These are phyloP conservation scores for Forsythia viridissima DNA, from an alignment of 257 asterid genomes.

Conservation along the genomic window DNA sequence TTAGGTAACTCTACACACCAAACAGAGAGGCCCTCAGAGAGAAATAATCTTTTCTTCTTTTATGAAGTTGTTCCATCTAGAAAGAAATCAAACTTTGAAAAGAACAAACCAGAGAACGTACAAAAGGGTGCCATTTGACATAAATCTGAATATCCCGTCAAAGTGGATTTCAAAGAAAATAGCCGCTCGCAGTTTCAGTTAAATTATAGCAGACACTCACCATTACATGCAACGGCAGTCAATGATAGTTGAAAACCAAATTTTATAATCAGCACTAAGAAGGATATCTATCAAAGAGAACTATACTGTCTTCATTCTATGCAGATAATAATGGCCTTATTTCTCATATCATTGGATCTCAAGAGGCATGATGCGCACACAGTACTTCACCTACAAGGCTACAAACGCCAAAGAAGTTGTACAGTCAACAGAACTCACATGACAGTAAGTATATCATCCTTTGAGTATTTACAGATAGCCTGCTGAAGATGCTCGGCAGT, in stretches of 20 bases:
- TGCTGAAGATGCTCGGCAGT: conserved; percentile 38
- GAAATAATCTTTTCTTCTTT: not conserved
- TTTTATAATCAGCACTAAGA: not conserved
- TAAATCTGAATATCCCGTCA: not conserved
- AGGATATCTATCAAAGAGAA: not conserved
- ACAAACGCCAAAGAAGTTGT: conserved; percentile 12
- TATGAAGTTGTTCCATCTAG: not conserved
- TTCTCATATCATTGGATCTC: not conserved
- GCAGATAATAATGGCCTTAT: not conserved
- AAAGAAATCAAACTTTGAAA: not conserved
- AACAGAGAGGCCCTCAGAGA: not conserved
- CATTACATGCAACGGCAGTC: not conserved
- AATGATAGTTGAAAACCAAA: not conserved
- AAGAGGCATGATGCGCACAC: conserved; percentile 2
- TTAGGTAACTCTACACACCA: not conserved
- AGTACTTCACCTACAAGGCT: not conserved
- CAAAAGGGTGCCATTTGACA: not conserved
- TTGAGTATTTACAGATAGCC: conserved; percentile 64
- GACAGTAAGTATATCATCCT: conserved; percentile 69
- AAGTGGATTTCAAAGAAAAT: not conserved
- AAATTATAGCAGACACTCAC: not conserved
- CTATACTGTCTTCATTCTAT: not conserved
- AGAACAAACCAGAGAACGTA: not conserved
- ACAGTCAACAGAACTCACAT: conserved; percentile 62
- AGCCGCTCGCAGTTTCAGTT: too few relatives aligned